phyloP scores from a whole-genome alignment of 1,139 yeast genomes.

The Saccharomyces uvarum region DNA sequence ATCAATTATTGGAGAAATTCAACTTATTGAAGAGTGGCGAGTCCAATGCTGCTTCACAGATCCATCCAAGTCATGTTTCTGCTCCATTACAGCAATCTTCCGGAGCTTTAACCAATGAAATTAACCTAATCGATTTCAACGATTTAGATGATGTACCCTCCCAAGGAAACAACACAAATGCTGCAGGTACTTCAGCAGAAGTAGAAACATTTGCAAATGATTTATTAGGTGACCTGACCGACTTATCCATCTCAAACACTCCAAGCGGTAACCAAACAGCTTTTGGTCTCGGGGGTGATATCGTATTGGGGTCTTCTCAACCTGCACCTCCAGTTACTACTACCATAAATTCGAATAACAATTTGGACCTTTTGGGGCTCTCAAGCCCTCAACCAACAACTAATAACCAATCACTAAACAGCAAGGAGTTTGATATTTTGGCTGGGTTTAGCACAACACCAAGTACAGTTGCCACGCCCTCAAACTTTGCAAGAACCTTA shows the following conservation, averaged over 20 bases:
- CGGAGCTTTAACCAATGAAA: conserved; percentile 36
- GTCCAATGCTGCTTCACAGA: conserved; percentile 48
- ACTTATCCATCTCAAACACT: conserved; percentile 40
- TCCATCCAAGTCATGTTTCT: conserved; percentile 34
- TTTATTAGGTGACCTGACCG: conserved; percentile 61
- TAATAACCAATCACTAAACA: conserved; percentile 5
- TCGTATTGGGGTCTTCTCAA: conserved; percentile 33
- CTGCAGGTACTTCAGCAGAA: conserved; percentile 30
- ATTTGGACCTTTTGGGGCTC: conserved; percentile 39
- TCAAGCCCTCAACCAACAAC: conserved; percentile 36
- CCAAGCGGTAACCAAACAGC: conserved; percentile 14
- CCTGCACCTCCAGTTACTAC: conserved; percentile 23
- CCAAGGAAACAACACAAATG: conserved; percentile 4
- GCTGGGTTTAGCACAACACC: conserved; percentile 41
- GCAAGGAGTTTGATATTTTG: conserved; percentile 35
- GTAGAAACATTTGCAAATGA: conserved; percentile 40
- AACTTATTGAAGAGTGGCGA: conserved; percentile 59
- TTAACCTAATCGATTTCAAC: conserved; percentile 74
- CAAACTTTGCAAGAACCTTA: conserved; percentile 17
- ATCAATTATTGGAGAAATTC: conserved; percentile 58
- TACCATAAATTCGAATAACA: conserved; percentile 7
- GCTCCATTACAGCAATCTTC: conserved; percentile 24
- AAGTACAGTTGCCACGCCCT: conserved; percentile 29
- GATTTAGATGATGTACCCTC: conserved; percentile 36
- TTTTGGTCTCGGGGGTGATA: conserved; percentile 37